Evolutionary conservation across 192 early-diverging fungal species (phyloP).

Genomic region (Lobosporangium transversale): DNA sequence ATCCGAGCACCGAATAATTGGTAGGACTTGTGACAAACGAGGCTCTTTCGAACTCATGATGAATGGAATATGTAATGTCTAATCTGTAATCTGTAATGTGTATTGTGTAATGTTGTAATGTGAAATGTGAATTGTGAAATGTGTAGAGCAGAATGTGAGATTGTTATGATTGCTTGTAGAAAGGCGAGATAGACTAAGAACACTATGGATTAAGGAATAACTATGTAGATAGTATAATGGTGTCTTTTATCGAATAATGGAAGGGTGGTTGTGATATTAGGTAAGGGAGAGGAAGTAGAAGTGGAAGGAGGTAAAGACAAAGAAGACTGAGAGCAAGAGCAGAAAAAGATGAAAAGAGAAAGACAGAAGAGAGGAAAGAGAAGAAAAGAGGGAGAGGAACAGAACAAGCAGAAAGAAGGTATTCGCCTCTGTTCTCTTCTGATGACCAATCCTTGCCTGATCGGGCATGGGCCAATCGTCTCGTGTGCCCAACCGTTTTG

Average conservation of each 20-base stretch:
- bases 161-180: background rate
- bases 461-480: too few species aligned
- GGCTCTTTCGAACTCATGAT: constrained; percentile 36
- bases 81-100: background rate
- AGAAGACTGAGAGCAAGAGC: background rate
- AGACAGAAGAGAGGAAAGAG: constrained; percentile 5
- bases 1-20: constrained; percentile 64
- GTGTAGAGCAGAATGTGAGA: background rate
- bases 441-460: too few species aligned
- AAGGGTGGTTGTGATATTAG: background rate
- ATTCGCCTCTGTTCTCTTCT: background rate
- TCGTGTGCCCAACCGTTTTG: too few species aligned
- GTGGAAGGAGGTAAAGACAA: background rate
- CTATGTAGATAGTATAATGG: background rate
- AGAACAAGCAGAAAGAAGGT: background rate
- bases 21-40: constrained; percentile 64
- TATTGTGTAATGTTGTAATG: background rate
- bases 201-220: background rate
- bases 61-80: background rate
- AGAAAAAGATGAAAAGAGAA: background rate
- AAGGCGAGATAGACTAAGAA: too few species aligned
- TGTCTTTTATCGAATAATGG: constrained; percentile 1
- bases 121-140: background rate
- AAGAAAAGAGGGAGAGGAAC: background rate
- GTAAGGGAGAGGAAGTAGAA: background rate